These are phyloP conservation scores for Ogataea thermomethanolica DNA, from an alignment of 805 yeast species.

Conservation along the genomic window DNA sequence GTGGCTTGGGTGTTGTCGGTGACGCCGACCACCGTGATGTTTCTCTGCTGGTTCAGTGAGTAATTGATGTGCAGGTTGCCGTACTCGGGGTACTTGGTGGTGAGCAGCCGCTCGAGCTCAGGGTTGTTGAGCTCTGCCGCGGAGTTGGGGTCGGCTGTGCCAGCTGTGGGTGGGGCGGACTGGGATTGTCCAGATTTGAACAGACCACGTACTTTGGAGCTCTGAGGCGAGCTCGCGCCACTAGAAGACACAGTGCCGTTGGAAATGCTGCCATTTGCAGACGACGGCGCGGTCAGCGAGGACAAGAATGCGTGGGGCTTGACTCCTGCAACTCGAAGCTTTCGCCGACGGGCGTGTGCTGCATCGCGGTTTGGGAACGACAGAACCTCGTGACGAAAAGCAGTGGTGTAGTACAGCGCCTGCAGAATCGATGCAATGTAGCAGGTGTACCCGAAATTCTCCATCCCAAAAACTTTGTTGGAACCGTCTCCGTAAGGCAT, in stretches of 20 bases:
- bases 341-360: conserved; percentile 35
- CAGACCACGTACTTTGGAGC: conserved; percentile 19
- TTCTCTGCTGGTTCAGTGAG: conserved; percentile 39
- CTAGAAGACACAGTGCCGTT: background rate
- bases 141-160: background rate
- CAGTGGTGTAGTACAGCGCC: conserved; percentile 71
- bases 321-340: conserved; percentile 37
- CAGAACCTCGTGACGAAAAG: conserved; percentile 58
- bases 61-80: conserved; percentile 35
- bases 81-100: conserved; percentile 31
- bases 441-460: conserved; percentile 88
- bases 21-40: conserved; percentile 44
- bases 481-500: conserved; percentile 66
- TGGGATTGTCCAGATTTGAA: conserved; percentile 13
- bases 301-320: conserved; percentile 38
- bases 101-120: conserved; percentile 20
- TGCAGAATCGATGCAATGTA: conserved; percentile 92
- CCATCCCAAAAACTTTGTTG: conserved; percentile 72
- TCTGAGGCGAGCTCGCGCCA: conserved; percentile 5
- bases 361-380: conserved; percentile 42
- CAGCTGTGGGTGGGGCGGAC: conserved; percentile 6
- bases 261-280: background rate
- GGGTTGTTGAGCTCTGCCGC: conserved; percentile 14
- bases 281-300: conserved; percentile 16
- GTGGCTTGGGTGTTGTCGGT: conserved; percentile 41